phyloP scores from a whole-genome alignment of 176 grass and related monocot species.

The Carex littledalei region DNA sequence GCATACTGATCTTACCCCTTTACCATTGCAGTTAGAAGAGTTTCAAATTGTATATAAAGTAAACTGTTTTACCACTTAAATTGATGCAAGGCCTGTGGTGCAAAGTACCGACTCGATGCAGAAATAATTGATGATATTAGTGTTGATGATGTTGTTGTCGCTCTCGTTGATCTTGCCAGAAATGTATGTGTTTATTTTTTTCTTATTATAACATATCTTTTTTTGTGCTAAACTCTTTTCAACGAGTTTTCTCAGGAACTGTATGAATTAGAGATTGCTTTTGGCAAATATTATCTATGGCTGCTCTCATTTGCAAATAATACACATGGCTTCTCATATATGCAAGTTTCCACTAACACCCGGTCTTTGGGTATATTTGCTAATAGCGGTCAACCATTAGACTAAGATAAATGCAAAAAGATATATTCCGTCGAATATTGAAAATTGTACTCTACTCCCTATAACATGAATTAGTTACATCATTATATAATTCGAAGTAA shows the following conservation, averaged over 20 bases:
- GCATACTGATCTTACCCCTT: background rate
- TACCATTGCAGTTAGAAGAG: background rate
- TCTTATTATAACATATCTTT: constrained; percentile 10
- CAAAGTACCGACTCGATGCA: constrained; percentile 62
- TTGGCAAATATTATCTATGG: constrained; percentile 16
- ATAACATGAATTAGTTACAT: background rate
- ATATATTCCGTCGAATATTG: background rate
- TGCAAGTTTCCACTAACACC: background rate
- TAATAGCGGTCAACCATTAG: background rate
- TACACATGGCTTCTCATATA: background rate
- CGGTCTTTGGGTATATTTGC: background rate
- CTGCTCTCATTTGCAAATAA: constrained; percentile 29
- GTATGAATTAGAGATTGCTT: constrained; percentile 11
- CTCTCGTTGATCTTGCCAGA: constrained; percentile 67
- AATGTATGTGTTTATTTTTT: constrained; percentile 53
- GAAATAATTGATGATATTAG: constrained; percentile 56
- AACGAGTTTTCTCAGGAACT: constrained; percentile 7
- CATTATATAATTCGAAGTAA: background rate
- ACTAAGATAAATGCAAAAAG: background rate
- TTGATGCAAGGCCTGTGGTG: constrained; percentile 72
- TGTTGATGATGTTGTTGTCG: constrained; percentile 73
- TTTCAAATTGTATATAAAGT: constrained; percentile 21
- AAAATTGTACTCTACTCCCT: background rate
- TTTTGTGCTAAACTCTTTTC: constrained; percentile 8
- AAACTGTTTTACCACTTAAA: constrained; percentile 1